Percentiles rank a stretch among this genome's conserved stretches.
Conservation (phyloP, 345 rosid species). For the Gynandropsis gynandra region DNA sequence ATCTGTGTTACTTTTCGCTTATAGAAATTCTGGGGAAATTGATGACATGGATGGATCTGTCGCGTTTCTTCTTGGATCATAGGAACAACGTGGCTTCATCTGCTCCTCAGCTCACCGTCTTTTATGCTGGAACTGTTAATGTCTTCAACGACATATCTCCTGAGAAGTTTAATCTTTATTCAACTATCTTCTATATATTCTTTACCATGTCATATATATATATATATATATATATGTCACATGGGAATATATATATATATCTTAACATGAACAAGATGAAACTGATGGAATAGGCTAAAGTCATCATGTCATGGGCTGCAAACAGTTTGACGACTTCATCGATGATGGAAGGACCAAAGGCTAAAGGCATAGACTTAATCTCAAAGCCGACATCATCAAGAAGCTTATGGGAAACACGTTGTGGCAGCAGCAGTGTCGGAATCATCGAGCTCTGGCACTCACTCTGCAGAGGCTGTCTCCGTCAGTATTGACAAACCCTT, state of each 20-base stretch:
- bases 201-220: no score
- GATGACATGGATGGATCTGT: no score
- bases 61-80: no score
- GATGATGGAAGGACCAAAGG: not conserved
- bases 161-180: no score
- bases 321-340: conserved; percentile 30
- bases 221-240: no score
- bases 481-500: conserved; percentile 40
- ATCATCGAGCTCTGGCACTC: conserved; percentile 49
- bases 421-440: conserved; percentile 45
- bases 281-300: conserved; percentile 60
- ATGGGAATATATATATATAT: not conserved
- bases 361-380: conserved; percentile 20
- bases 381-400: no score
- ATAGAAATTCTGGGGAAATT: no score
- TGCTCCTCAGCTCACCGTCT: conserved; percentile 66
- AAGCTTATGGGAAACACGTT: conserved; percentile 27
- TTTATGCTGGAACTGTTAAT: conserved; percentile 64
- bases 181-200: no score
- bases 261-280: not conserved
- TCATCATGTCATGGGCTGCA: conserved; percentile 77
- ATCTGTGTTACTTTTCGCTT: no score
- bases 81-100: conserved; percentile 39
- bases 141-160: conserved; percentile 69
- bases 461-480: conserved; percentile 39